These are phyloP conservation scores for Globisporangium okanoganense DNA, from an alignment of 352 stramenopile species.

Conservation along the genomic window DNA sequence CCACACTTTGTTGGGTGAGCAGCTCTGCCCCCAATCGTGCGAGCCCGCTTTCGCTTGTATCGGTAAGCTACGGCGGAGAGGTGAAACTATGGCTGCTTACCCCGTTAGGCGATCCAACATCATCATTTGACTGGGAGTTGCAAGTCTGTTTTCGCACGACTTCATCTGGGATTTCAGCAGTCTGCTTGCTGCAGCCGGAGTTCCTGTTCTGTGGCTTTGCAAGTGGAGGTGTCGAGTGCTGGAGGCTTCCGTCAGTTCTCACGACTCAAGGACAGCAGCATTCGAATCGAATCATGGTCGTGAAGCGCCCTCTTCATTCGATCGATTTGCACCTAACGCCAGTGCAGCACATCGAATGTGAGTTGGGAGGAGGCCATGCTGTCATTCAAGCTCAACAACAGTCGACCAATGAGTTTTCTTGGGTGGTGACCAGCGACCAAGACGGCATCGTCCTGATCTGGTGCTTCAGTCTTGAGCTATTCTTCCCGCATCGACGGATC, in stretches of 20 bases:
- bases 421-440: constrained; percentile 47
- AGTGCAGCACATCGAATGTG: constrained; percentile 33
- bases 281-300: constrained; percentile 28
- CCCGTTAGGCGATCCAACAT: background rate
- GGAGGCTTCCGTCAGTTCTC: constrained; percentile 23
- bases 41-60: constrained; percentile 19
- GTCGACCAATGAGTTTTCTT: constrained; percentile 37
- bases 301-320: constrained; percentile 37
- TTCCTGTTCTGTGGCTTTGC: constrained; percentile 56
- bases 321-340: constrained; percentile 48
- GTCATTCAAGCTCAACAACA: constrained; percentile 11
- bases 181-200: constrained; percentile 25
- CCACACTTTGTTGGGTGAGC: constrained; percentile 3
- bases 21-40: background rate
- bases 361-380: constrained; percentile 18
- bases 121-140: constrained; percentile 26
- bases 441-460: constrained; percentile 44
- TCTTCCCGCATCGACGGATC: constrained; percentile 51
- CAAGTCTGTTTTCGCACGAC: constrained; percentile 46
- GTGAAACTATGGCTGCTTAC: constrained; percentile 41
- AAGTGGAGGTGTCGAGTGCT: constrained; percentile 49
- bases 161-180: constrained; percentile 27
- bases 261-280: constrained; percentile 11
- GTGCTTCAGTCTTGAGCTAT: constrained; percentile 47
- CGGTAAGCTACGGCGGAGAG: constrained; percentile 33